Base-by-base conservation (phyloP, 768 basidiomycete species). In the Pisolithus marmoratus region DNA sequence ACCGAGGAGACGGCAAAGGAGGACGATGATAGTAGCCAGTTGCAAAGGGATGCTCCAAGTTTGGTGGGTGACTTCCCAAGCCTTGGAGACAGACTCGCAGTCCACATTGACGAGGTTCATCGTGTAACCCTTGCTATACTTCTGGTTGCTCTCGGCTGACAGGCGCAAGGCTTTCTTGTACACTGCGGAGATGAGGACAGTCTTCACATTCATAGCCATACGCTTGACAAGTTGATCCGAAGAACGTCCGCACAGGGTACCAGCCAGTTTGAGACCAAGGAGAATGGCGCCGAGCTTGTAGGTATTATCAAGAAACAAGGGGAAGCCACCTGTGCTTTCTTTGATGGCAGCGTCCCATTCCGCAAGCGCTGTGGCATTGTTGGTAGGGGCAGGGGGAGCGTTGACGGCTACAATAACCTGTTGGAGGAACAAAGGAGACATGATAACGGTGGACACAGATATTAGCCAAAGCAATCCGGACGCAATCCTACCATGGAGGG, bases 91-190 rank as follows among this genome's bases (percentile, higher is more conserved):
- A 12, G 64, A 63, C 48, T 66, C 64, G 45, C 53, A 60, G 54
- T 66, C 64, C 40, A 66, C 65, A 24, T 66, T 66, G 36, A 66
- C 58, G 23, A 66, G 60, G 52, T 67, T 66, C 60, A 62, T 56
- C 53, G 64, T 58, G 22, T 58, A 64, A 2, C 64, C 64, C 48
- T 57, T 66, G 20, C 56, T 58, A 42, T 57, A 66, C 38, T 60
- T 62, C 20, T 63, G 60, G 50, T 46, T 62, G 51, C 60, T 59
- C 45, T 64, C 56, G 8, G 60, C 55, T 41, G 62, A 63, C 36
- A 66, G 55, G 38, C 61, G 62, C 20, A 66, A 58, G 14, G 64
- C 51, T 55, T 66, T 66, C 56, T 66, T 61, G 54, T 66, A 66
- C 46, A 66, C 64, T 14, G 64, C 65, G 0, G 60, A 61, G 44